Base-by-base conservation (phyloP, 495 filamentous ascomycete genomes). In the Podospora conica region DNA sequence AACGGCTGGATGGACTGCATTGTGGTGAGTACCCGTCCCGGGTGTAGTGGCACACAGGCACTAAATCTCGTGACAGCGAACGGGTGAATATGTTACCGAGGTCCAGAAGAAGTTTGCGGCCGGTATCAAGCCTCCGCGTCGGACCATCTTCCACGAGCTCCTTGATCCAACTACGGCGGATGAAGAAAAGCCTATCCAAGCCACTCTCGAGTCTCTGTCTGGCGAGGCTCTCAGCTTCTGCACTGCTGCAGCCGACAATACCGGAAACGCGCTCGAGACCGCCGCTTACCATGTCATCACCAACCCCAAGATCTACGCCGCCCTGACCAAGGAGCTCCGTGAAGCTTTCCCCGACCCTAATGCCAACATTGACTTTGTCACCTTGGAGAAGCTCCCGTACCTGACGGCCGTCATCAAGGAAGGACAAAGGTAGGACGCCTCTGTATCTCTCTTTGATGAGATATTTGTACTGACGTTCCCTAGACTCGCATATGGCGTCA, bases 231-330 rank as follows among this genome's bases (percentile, higher is more conserved):
- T 68, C 53, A 60, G 29, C 48, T 54, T 68, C 23, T 55, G 31
- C 20, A 40, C 53, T 3, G 80, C 78, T 3, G 76, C 75, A 1
- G 64, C 78, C 10, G 80, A 81, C 66, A 82, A 78, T 1, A 79
- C 78, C 1, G 78, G 76, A 2, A 78, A 78, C 68, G 75, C 79
- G 0, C 65, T 81, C 66, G 74, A 70, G 1, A 70, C 79, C 20
- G 72, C 75, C 54, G 55, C 70, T 4, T 78, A 75, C 60, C 62
- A 77, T 58, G 68, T 78, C 15, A 66, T 80, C 53, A 53, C 55
- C 11, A 76, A 77, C 60, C 73, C 70, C 4, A 31, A 71, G 0
- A 74, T 79, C 3, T 77, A 78, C 56, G n/a, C 58, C 0, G 62
- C 62, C 20, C 66, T 81, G 53, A 70, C 61, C 3, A 65, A 65